A percentile compares a stretch with the other conserved stretches of the same genome.
These are phyloP conservation scores for Trametes pubescens DNA, from an alignment of 1,284 basidiomycete genomes.

Conservation along the genomic window DNA sequence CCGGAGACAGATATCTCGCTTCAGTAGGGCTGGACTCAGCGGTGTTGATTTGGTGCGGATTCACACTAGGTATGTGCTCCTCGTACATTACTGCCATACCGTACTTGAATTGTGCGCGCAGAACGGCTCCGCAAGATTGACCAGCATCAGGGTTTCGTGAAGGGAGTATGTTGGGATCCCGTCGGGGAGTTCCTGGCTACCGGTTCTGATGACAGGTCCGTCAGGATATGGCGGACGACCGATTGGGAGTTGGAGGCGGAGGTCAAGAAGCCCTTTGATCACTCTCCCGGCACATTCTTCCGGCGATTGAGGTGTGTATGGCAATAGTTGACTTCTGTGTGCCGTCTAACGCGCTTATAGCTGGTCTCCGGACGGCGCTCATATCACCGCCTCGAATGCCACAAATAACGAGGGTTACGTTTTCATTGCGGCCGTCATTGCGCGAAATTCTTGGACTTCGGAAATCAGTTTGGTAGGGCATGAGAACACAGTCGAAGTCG, in stretches of 20 bases:
- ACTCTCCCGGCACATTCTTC: conserved; percentile 97
- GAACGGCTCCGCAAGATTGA: conserved; percentile 87
- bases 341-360: conserved; percentile 49
- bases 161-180: conserved; percentile 98
- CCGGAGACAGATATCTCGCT: conserved; percentile 90
- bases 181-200: conserved; percentile 96
- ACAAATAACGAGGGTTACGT: conserved; percentile 96
- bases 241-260: conserved; percentile 91
- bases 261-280: conserved; percentile 90
- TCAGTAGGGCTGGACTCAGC: conserved; percentile 94
- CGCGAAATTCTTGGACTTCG: conserved; percentile 85
- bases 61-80: conserved; percentile 66
- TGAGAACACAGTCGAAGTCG: conserved; percentile 97
- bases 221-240: conserved; percentile 95
- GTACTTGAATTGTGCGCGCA: background rate
- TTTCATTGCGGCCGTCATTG: conserved; percentile 96
- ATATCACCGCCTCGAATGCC: conserved; percentile 96
- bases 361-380: conserved; percentile 99
- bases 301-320: conserved; percentile 78
- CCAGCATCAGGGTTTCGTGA: conserved; percentile 95
- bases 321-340: background rate
- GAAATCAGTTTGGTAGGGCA: conserved; percentile 96
- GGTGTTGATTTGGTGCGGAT: conserved; percentile 94
- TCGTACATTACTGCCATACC: background rate
- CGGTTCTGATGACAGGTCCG: conserved; percentile 95